phyloP scores from a whole-genome alignment of 2,329 filamentous ascomycete species.

The Emydomyces testavorans region DNA sequence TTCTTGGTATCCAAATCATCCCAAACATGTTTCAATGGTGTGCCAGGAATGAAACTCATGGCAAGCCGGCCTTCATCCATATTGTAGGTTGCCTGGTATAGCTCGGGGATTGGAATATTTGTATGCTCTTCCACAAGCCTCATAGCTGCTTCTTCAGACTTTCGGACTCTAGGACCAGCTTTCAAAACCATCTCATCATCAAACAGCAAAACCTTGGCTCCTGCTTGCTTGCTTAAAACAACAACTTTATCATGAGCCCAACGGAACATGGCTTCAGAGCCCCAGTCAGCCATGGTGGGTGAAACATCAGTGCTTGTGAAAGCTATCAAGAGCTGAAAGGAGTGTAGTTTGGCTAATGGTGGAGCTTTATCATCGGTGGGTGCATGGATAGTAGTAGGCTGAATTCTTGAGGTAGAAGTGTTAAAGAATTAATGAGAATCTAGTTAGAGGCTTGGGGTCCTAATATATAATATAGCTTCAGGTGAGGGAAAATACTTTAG shows the following conservation, averaged over 20 bases:
- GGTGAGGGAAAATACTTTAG: no score
- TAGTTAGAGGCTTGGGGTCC: no score
- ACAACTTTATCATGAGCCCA: constrained; percentile 9
- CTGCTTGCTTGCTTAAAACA: constrained; percentile 12
- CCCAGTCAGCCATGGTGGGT: no score
- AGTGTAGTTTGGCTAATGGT: no score
- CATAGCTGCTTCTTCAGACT: constrained; percentile 13
- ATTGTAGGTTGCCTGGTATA: constrained; percentile 12
- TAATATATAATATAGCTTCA: no score
- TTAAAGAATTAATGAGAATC: no score
- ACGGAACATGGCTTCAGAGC: constrained; percentile 13
- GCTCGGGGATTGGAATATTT: constrained; percentile 18
- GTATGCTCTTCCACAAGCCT: constrained; percentile 16
- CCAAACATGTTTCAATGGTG: constrained; percentile 16
- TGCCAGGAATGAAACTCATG: constrained; percentile 18
- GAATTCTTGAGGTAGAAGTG: no score
- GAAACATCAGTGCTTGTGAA: no score
- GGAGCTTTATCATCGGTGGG: no score
- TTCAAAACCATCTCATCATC: constrained; percentile 13
- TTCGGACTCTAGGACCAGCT: constrained; percentile 10
- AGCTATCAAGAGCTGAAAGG: no score
- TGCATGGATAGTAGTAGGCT: no score
- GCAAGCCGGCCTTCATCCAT: constrained; percentile 12
- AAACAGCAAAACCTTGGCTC: constrained; percentile 9
- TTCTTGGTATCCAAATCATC: constrained; percentile 16